These are phyloP conservation scores for Lithospermum erythrorhizon DNA, from an alignment of 257 asterid species.

Conservation along the genomic window DNA sequence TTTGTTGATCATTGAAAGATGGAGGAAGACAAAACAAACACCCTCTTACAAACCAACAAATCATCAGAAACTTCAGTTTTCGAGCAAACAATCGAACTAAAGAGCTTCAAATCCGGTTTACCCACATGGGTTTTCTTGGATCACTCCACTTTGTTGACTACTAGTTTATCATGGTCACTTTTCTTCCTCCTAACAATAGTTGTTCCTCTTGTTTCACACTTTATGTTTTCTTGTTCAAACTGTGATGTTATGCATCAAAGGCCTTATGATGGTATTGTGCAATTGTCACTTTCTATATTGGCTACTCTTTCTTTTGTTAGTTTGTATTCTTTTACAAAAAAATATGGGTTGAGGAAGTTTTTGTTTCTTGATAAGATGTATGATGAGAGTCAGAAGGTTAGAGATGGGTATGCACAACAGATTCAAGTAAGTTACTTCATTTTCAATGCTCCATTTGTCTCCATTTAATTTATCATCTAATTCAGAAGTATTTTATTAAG, in stretches of 20 bases:
- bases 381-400: constrained; percentile 60
- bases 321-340: constrained; percentile 51
- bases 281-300: constrained; percentile 56
- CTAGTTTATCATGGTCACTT: constrained; percentile 74
- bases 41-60: constrained; percentile 6
- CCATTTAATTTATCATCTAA: no score
- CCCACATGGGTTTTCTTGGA: constrained; percentile 71
- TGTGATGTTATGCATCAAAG: constrained; percentile 55
- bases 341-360: constrained; percentile 62
- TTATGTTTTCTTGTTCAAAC: constrained; percentile 42
- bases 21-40: constrained; percentile 24
- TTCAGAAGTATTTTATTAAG: no score
- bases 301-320: constrained; percentile 61
- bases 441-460: no score
- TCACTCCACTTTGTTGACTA: constrained; percentile 52
- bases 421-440: constrained; percentile 41
- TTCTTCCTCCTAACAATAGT: constrained; percentile 60
- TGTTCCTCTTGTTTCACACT: constrained; percentile 68
- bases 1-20: neutral
- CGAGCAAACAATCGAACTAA: constrained; percentile 28
- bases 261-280: constrained; percentile 58
- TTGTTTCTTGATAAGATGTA: constrained; percentile 67
- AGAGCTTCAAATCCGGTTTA: constrained; percentile 44
- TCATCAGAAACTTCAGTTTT: constrained; percentile 14
- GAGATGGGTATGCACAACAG: constrained; percentile 51